Evolutionary conservation across 257 asterid genomes (phyloP), one percentile per base, ranked within the genome.

Genomic region (Rauvolfia tetraphylla): DNA sequence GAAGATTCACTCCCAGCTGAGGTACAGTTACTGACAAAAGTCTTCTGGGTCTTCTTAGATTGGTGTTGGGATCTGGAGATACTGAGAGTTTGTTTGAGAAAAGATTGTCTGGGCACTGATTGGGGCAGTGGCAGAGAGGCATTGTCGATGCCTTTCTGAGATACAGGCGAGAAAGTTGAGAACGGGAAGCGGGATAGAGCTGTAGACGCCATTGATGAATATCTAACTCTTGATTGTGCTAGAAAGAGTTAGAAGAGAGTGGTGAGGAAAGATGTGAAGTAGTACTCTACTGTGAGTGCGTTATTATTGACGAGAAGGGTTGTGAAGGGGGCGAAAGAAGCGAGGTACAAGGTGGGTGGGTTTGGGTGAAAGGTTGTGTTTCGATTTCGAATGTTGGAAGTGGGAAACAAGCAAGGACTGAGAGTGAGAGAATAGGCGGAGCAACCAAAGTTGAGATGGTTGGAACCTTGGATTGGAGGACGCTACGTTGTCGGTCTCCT

Each of bases 121-220:
- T 69, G 80, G 25, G 63, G 65, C 15, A 86, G 44, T 12, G 89
- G 51, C 12, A 84, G 62, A 29, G 85, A 79, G 9, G 77, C 77
- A 74, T 77, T 84, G 23, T 75, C 82, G 57, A 62, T 23, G 80
- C 49, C 41, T 44, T 71, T 80, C 58, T 54, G 75, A 10, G 86
- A 75, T 63, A 68, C 59, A n/a, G 87, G 75, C 0, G 84, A 79
- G 81, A 76, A 82, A 46, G 84, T 80, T 78, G 96, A 84, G 79
- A 90, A 83, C 6, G 79, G 23, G 41, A 87, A 80, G n/a, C 86
- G 95, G 0, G 95, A 89, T 44, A 88, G 38, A 79, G 90, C 82
- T 11, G 93, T 58, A 42, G 96, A 89, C 76, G 96, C 95, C 98
- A 91, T 91, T 85, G 88, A 18, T 39, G 66, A 44, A 25, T 49